phyloP scores from a whole-genome alignment of 2,329 filamentous ascomycete genomes.

The Apiospora malaysiana region DNA sequence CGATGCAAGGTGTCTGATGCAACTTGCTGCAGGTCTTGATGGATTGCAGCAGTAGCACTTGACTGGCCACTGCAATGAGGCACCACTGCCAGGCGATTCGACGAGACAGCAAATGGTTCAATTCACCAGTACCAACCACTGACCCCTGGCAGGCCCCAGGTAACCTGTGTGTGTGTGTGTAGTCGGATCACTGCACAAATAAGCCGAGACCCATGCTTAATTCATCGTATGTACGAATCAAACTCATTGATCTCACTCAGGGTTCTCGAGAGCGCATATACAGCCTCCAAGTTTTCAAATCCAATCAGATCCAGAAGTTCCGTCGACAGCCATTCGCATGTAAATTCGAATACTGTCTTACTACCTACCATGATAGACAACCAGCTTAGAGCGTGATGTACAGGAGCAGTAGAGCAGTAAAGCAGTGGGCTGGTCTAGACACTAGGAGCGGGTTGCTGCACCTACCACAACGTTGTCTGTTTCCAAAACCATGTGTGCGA shows the following conservation, averaged over 20 bases:
- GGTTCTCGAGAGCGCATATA: not conserved
- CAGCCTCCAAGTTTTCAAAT: not conserved
- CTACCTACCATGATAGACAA: not conserved
- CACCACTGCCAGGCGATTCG: conserved; percentile 11
- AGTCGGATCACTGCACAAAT: conserved; percentile 9
- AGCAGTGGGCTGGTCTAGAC: not conserved
- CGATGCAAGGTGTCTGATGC: conserved; percentile 18
- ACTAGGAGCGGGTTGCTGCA: conserved; percentile 10
- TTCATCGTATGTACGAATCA: not conserved
- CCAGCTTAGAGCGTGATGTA: not conserved
- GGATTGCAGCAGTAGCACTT: not conserved
- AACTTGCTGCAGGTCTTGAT: conserved; percentile 15
- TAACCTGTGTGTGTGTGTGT: no score
- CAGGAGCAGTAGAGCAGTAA: not conserved
- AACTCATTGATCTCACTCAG: not conserved
- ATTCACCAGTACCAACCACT: not conserved
- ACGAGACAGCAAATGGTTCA: conserved; percentile 12
- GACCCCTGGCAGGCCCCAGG: conserved; percentile 7
- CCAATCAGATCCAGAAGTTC: no score
- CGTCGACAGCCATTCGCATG: not conserved
- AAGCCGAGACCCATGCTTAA: not conserved
- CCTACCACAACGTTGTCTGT: conserved; percentile 7
- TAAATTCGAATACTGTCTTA: not conserved
- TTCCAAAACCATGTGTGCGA: not conserved
- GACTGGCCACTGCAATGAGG: conserved; percentile 9